Evolutionary conservation across 2,329 filamentous ascomycete species (phyloP), one percentile per base, ranked within the genome.

Genomic region (Phialophora chinensis): DNA sequence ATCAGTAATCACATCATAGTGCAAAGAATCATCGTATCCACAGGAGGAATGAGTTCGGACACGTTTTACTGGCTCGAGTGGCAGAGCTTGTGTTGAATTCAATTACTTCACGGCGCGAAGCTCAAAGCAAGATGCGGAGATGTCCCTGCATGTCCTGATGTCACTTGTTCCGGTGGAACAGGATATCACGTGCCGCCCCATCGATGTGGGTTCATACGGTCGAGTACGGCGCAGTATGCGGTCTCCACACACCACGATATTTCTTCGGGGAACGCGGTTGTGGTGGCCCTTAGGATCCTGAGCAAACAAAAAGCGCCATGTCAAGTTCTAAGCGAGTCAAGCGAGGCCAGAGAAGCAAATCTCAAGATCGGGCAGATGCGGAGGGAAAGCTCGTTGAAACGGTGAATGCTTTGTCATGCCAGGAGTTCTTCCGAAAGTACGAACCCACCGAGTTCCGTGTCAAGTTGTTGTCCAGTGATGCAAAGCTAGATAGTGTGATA

Each of bases 351-450:
- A 55, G 11, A 1, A 55, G 2, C 6, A 62, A 44, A 23, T 56
- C 50, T 12, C 50, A 55, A 62, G 25, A 20, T 33, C 60, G 60
- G 50, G 60, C 50, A 47, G 42, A 44, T 23, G 35, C 25, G 62
- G 25, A 68, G 47, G 53, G 33, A 17, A 70, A 70, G 47, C 35
- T 82, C 60, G 77, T 83, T 38, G 79, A 82, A 66, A 74, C 73
- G 44, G 77, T 79, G 65, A 84, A 83, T 69, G 69, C 75, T 23
- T 72, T 83, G 31, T 66, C 75, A 20, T 71, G 78, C 14, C 56
- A 72, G 4, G 72, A 79, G n/a, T 83, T 83, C 72, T 73, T 77
- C 17, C 68, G 71, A 10, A 63, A 68, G 62, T 80, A 79, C 64
- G 70, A 49, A 8, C 56, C 80, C 29, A 71, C 74, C 14, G 25